Percentiles rank a stretch among this genome's conserved stretches.
These are phyloP conservation scores for Dictyostelium firmibasis DNA, from an alignment of 78 protist genomes.

Conservation along the genomic window DNA sequence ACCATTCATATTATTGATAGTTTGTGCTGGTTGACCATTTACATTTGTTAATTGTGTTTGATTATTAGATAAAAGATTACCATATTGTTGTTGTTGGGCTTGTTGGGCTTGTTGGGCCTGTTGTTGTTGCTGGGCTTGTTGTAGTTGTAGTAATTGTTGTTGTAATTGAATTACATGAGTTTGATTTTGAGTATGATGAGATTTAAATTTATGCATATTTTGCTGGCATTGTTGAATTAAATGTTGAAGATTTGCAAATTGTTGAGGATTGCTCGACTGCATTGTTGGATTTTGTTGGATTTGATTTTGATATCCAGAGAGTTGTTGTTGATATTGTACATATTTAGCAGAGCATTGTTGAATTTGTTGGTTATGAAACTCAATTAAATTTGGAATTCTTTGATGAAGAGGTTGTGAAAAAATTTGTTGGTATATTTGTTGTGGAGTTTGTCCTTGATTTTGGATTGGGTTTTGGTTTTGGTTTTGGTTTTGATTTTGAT, in stretches of 20 bases:
- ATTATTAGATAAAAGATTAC: neutral
- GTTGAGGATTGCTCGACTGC: neutral
- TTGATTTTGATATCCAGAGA: neutral
- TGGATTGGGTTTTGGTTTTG: neutral
- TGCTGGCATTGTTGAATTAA: neutral
- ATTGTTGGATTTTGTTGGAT: neutral
- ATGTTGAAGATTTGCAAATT: neutral
- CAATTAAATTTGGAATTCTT: neutral
- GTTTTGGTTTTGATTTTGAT: neutral
- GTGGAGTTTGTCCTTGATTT: neutral
- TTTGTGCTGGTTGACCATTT: neutral
- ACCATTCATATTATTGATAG: neutral
- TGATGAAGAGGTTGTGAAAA: neutral
- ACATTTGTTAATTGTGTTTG: neutral
- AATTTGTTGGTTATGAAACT: neutral
- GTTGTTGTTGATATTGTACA: conserved; percentile 1
- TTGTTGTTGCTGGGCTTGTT: neutral
- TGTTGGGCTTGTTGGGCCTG: neutral
- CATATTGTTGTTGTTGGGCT: neutral
- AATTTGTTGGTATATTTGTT: neutral
- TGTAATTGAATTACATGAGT: neutral
- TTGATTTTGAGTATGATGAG: neutral
- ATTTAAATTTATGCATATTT: neutral
- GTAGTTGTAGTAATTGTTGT: neutral
- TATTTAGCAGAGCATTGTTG: neutral